Conservation (phyloP, 371 early-diverging fungal genomes). For the Syncephalastrum sp. region DNA sequence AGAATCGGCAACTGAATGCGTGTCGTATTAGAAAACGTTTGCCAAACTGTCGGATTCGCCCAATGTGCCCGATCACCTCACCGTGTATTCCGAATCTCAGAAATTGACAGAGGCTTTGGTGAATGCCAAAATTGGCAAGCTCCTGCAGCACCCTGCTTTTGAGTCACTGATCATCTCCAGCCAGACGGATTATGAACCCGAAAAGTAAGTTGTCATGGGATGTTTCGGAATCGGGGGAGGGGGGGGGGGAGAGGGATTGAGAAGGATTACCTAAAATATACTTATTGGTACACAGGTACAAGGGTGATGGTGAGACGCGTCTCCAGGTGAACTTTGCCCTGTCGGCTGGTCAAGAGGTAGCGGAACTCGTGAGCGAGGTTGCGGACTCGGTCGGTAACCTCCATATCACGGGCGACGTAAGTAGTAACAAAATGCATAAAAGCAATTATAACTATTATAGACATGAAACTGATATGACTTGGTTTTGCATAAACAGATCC, state of each 20-base stretch:
- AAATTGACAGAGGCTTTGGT: constrained; percentile 43
- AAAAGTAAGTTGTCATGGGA: constrained; percentile 18
- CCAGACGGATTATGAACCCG: constrained; percentile 49
- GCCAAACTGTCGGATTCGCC: constrained; percentile 18
- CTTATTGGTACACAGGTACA: constrained; percentile 10
- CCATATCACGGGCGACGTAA: constrained; percentile 27
- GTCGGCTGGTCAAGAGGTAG: constrained; percentile 10
- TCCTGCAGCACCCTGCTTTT: constrained; percentile 40
- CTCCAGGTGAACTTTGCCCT: constrained; percentile 9
- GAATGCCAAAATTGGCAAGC: constrained; percentile 27
- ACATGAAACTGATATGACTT: background rate
- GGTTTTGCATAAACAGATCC: constrained; percentile 16
- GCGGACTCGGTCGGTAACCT: constrained; percentile 31
- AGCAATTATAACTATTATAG: too few species aligned
- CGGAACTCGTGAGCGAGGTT: constrained; percentile 34
- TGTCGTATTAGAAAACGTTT: constrained; percentile 20
- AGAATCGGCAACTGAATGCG: background rate
- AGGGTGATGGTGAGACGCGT: constrained; percentile 18
- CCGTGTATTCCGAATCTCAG: constrained; percentile 40
- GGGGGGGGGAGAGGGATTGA: background rate
- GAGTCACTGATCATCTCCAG: constrained; percentile 41
- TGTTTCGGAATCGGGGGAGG: background rate
- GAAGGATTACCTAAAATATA: background rate
- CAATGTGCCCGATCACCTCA: constrained; percentile 22
- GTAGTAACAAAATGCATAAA: background rate